Conservation (phyloP, 1,139 yeast species). For the Hemisphaericaspora lyxosophila region DNA sequence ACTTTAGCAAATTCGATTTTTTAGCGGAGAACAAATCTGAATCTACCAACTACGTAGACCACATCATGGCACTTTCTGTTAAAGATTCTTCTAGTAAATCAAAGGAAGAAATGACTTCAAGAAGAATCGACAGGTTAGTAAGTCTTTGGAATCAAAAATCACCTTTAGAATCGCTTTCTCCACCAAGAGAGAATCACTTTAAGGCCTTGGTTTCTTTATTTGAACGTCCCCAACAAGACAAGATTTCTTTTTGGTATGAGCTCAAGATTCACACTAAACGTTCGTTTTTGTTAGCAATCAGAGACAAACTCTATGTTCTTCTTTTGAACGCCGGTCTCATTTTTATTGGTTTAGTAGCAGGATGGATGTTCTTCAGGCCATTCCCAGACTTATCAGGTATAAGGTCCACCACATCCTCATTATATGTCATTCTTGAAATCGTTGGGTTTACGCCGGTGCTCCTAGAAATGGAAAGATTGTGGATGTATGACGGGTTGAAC, state of each 20-base stretch:
- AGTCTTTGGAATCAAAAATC: conserved; percentile 43
- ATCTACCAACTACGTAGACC: conserved; percentile 48
- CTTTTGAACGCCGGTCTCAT: conserved; percentile 56
- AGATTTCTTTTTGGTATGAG: conserved; percentile 37
- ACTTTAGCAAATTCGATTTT: conserved; percentile 42
- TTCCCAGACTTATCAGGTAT: conserved; percentile 58
- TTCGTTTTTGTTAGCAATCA: conserved; percentile 47
- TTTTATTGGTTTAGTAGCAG: conserved; percentile 55
- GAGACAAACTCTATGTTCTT: conserved; percentile 56
- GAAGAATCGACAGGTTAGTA: conserved; percentile 44
- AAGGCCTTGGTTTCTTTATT: conserved; percentile 20
- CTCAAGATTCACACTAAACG: conserved; percentile 52
- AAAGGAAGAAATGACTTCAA: conserved; percentile 38
- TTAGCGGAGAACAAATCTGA: conserved; percentile 16
- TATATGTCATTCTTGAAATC: conserved; percentile 60
- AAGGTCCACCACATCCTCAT: conserved; percentile 56
- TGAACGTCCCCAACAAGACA: conserved; percentile 22
- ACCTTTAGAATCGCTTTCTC: neutral
- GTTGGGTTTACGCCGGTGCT: conserved; percentile 64
- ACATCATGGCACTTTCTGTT: conserved; percentile 62
- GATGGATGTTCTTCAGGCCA: conserved; percentile 72
- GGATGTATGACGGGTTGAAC: conserved; percentile 59
- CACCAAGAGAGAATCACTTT: conserved; percentile 12
- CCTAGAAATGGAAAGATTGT: conserved; percentile 67
- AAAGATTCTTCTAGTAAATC: conserved; percentile 50